phyloP scores from a whole-genome alignment of 2,329 filamentous ascomycete genomes.

The Coniella lustricola region DNA sequence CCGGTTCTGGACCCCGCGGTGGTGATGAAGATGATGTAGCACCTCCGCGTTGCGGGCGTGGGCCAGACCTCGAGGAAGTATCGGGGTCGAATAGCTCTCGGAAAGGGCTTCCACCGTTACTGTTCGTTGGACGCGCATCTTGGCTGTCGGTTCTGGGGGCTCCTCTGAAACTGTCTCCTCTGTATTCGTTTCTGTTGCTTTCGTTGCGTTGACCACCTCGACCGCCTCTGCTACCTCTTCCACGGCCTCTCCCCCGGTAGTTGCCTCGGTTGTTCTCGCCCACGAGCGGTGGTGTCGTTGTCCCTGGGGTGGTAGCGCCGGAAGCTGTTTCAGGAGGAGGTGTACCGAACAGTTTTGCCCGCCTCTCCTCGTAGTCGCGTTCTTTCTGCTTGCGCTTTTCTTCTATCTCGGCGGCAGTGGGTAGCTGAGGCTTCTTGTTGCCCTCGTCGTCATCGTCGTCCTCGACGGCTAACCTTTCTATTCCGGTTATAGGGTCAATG shows the following conservation, averaged over 20 bases:
- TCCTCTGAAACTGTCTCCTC: background rate
- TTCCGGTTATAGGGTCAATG: slow-evolving; percentile 45
- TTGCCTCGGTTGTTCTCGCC: slow-evolving; percentile 35
- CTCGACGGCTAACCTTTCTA: slow-evolving; percentile 38
- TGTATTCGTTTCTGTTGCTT: slow-evolving; percentile 16
- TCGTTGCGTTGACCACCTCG: slow-evolving; percentile 29
- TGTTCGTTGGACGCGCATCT: slow-evolving; percentile 22
- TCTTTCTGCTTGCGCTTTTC: slow-evolving; percentile 72
- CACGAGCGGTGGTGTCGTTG: slow-evolving; percentile 50
- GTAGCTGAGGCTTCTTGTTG: slow-evolving; percentile 41
- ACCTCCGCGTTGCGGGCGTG: slow-evolving; percentile 35
- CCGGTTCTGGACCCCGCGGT: slow-evolving; percentile 54
- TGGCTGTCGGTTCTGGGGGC: slow-evolving; percentile 18
- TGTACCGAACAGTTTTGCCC: slow-evolving; percentile 79
- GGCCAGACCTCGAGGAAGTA: slow-evolving; percentile 57
- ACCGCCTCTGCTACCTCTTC: slow-evolving; percentile 36
- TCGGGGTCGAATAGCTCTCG: slow-evolving; percentile 73
- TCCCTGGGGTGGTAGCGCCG: slow-evolving; percentile 55
- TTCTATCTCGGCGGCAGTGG: slow-evolving; percentile 69
- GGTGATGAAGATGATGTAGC: slow-evolving; percentile 30
- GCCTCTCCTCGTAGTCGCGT: slow-evolving; percentile 78
- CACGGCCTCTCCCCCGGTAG: slow-evolving; percentile 38
- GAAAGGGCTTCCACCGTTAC: slow-evolving; percentile 25
- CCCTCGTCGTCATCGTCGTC: slow-evolving; percentile 56
- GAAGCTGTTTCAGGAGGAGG: slow-evolving; percentile 28